Evolutionary conservation across 1,284 basidiomycete genomes (phyloP), one percentile per base, ranked within the genome.

Genomic region (Meripilus lineatus): DNA sequence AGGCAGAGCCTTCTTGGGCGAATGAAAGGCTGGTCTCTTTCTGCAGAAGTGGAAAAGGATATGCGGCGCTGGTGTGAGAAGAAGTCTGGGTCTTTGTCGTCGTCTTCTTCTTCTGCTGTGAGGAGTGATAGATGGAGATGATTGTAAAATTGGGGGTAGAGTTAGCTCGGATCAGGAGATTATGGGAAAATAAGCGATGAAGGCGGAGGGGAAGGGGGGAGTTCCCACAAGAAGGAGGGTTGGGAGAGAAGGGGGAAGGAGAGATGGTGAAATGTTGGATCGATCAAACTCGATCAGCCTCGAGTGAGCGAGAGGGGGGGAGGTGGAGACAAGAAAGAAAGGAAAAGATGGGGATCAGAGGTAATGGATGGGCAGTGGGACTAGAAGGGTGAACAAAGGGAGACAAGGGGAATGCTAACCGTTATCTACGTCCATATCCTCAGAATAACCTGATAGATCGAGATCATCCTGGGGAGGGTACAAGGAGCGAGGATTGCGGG

Each of bases 21-120:
- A 32, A 52, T 40, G 40, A 52, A 57, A 2, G 59, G 59, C 24
- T 36, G 42, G 40, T 61, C 58, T 17, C 61, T 56, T 44, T 63
- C 61, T 14, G 54, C 52, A 18, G 57, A 59, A 7, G 58, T 63
- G n/a, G 56, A 59, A 50, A 63, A 63, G 7, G 59, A 63, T 4
- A 63, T 48, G 2, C 61, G 54, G 13, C 61, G 54, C 1, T 50
- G 55, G 13, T 55, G 57, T 1, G 53, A 48, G 11, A 53, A 37
- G 46, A 45, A 40, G 42, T 17, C 20, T 8, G 26, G 22, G 22
- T 13, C 6, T 20, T 15, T 7, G 17, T 34, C 42, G 34, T 35
- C 32, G 13, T 43, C 42, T 21, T 38, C 37, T 11, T 38, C 37
- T 8, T 18, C 37, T 30, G n/a, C n/a, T n/a, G n/a, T n/a, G n/a